Evolutionary conservation across 306 rosid species (phyloP).

Genomic region (Cucurbita moschata): DNA sequence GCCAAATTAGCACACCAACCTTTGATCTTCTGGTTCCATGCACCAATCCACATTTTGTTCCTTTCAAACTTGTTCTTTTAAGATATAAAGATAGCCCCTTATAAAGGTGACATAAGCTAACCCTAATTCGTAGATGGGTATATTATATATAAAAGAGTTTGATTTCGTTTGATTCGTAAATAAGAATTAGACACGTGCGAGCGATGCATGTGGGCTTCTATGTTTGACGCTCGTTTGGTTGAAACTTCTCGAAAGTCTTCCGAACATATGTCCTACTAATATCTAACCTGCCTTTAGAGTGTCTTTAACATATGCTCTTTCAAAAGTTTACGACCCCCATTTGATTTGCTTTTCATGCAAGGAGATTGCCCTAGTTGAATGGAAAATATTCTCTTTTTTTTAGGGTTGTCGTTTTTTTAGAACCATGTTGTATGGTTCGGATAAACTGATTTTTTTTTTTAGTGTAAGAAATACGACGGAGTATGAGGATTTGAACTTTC

Average conservation of each 20-base stretch:
- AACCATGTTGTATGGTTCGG: too few species aligned
- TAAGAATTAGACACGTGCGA: not conserved
- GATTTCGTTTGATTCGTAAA: not conserved
- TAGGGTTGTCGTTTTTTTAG: not conserved
- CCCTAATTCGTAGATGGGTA: conserved; percentile 2
- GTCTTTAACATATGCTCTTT: not conserved
- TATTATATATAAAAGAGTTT: not conserved
- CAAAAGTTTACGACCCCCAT: not conserved
- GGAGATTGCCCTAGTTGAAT: not conserved
- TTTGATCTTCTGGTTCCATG: conserved; percentile 6
- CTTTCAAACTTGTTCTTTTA: conserved; percentile 6
- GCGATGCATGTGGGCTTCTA: not conserved
- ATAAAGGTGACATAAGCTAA: not conserved
- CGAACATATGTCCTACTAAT: not conserved
- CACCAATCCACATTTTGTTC: conserved; percentile 4
- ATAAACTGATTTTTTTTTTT: too few species aligned
- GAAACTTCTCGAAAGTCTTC: not conserved
- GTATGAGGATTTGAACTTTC: too few species aligned
- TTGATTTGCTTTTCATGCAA: not conserved
- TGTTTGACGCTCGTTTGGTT: not conserved
- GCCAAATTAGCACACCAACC: not conserved
- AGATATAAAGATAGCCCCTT: not conserved
- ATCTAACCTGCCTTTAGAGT: not conserved
- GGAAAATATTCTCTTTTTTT: not conserved
- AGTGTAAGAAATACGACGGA: too few species aligned